Percentiles rank a stretch among this genome's conserved stretches.
Conservation (phyloP, 768 basidiomycete species). For the Kwoniella dendrophila region DNA sequence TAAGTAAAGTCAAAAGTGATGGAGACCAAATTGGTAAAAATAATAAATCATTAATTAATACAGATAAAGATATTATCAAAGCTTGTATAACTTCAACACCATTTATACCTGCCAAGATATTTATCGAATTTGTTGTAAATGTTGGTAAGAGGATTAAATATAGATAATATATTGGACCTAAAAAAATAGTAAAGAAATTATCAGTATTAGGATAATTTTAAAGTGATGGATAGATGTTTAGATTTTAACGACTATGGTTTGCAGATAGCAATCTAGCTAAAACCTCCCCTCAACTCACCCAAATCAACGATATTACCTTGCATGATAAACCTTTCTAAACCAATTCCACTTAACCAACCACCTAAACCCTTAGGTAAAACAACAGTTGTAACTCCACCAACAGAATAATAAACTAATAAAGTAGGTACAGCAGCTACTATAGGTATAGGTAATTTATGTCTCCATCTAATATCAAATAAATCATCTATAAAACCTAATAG, state of each 20-base stretch:
- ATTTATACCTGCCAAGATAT: slow-evolving; percentile 97
- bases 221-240: not conserved
- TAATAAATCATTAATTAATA: slow-evolving; percentile 86
- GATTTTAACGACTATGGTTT: not conserved
- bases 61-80: slow-evolving; percentile 83
- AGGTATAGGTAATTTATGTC: slow-evolving; percentile 96
- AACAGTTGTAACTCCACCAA: slow-evolving; percentile 87
- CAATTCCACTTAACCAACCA: slow-evolving; percentile 42
- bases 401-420: slow-evolving; percentile 94
- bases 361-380: slow-evolving; percentile 86
- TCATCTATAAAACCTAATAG: slow-evolving; percentile 95
- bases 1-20: slow-evolving; percentile 23
- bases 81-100: slow-evolving; percentile 94
- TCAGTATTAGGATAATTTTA: not conserved
- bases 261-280: not conserved
- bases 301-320: slow-evolving; percentile 82
- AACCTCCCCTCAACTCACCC: slow-evolving; percentile 61
- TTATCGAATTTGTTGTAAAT: slow-evolving; percentile 96
- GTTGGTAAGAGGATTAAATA: slow-evolving; percentile 97
- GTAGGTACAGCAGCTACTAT: slow-evolving; percentile 93
- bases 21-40: slow-evolving; percentile 73
- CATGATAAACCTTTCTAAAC: slow-evolving; percentile 55
- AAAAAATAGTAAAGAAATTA: not conserved
- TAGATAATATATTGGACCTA: slow-evolving; percentile 91
- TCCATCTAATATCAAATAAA: slow-evolving; percentile 97